A percentile compares a stretch with the other conserved stretches of the same genome.
Evolutionary conservation across 352 stramenopile species (phyloP).

Genomic region (Pythium rishiriense): DNA sequence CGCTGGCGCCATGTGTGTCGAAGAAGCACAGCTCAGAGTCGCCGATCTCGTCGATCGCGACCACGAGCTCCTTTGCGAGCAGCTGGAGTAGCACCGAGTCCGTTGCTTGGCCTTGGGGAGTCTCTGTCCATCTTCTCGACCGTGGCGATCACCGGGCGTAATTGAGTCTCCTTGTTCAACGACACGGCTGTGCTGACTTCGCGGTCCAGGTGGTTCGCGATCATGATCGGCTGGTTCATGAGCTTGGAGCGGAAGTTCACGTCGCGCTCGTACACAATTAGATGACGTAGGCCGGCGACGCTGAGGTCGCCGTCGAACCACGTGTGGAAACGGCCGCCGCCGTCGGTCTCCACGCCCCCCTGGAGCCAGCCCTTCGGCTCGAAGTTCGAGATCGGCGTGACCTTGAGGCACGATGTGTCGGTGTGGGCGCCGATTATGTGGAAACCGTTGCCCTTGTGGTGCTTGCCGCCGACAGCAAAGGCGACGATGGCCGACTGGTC

Average conservation of each 20-base stretch:
- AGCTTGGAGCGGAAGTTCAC: slow-evolving; percentile 72
- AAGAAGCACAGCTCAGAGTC: slow-evolving; percentile 97
- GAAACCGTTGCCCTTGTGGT: slow-evolving; percentile 91
- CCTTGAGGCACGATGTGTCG: slow-evolving; percentile 94
- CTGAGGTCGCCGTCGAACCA: slow-evolving; percentile 98
- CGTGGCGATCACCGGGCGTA: slow-evolving; percentile 92
- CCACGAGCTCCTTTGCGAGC: slow-evolving; percentile 89
- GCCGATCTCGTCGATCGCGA: slow-evolving; percentile 88
- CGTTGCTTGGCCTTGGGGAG: slow-evolving; percentile 81
- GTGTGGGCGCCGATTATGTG: slow-evolving; percentile 97
- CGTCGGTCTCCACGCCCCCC: slow-evolving; percentile 82
- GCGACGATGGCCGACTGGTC: slow-evolving; percentile 95
- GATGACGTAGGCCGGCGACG: slow-evolving; percentile 91
- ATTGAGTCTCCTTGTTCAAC: slow-evolving; percentile 97
- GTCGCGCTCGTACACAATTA: slow-evolving; percentile 87
- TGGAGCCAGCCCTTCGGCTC: slow-evolving; percentile 83
- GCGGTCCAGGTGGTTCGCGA: slow-evolving; percentile 97
- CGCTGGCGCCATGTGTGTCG: slow-evolving; percentile 92
- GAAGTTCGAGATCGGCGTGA: slow-evolving; percentile 94
- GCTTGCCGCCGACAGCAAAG: slow-evolving; percentile 94
- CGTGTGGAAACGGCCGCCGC: slow-evolving; percentile 96
- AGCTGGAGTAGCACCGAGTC: slow-evolving; percentile 92
- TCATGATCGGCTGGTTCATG: slow-evolving; percentile 92
- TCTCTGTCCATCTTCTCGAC: slow-evolving; percentile 50
- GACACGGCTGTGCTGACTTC: slow-evolving; percentile 89